Conservation (phyloP, 441 rosid genomes). For the Hura crepitans region DNA sequence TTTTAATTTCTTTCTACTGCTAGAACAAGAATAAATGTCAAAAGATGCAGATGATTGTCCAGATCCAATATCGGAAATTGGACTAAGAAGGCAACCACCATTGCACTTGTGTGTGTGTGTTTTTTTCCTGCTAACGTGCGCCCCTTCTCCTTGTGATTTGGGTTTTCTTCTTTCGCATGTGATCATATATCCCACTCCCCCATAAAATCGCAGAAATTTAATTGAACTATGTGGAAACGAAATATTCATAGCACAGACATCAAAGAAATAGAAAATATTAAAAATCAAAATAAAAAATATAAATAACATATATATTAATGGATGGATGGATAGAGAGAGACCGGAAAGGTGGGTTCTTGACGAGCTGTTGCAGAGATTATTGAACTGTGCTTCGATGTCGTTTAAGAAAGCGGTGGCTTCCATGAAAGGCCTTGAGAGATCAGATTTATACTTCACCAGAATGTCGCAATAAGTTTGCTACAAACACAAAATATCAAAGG, state of each 20-base stretch:
- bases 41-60: slow-evolving; percentile 19
- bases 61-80: slow-evolving; percentile 27
- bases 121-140: slow-evolving; percentile 30
- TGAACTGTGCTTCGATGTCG: slow-evolving; percentile 45
- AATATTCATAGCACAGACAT: slow-evolving; percentile 26
- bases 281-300: background rate
- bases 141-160: background rate
- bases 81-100: slow-evolving; percentile 25
- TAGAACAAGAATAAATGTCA: slow-evolving; percentile 14
- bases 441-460: slow-evolving; percentile 46
- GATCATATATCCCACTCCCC: slow-evolving; percentile 16
- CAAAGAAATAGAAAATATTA: slow-evolving; percentile 20
- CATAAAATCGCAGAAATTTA: slow-evolving; percentile 7
- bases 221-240: slow-evolving; percentile 3
- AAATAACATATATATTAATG: background rate
- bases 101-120: slow-evolving; percentile 27
- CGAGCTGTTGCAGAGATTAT: slow-evolving; percentile 42
- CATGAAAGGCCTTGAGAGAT: slow-evolving; percentile 52
- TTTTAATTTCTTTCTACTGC: background rate
- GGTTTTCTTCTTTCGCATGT: background rate
- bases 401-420: slow-evolving; percentile 54
- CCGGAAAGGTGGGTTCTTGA: slow-evolving; percentile 30
- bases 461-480: slow-evolving; percentile 52
- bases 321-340: slow-evolving; percentile 22
- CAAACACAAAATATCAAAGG: background rate